A percentile compares a stretch with the other conserved stretches of the same genome.
phyloP scores from a whole-genome alignment of 176 grass and related monocot species.

The Guadua angustifolia region DNA sequence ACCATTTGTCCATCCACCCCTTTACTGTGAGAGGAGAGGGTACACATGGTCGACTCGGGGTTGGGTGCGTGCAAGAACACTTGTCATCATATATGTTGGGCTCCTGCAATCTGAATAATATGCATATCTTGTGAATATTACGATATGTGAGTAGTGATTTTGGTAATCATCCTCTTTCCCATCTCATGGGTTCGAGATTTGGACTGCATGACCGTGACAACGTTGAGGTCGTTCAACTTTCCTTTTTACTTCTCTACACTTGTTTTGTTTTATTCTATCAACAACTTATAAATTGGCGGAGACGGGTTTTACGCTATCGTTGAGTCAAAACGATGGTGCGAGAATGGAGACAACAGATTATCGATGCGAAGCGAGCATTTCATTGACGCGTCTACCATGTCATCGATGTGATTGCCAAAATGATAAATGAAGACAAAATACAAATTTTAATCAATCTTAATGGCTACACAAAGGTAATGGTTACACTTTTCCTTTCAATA shows the following conservation, averaged over 20 bases:
- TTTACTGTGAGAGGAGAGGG: no score
- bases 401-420: slow-evolving; percentile 67
- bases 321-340: slow-evolving; percentile 71
- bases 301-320: slow-evolving; percentile 68
- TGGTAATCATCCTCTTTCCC: slow-evolving; percentile 74
- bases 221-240: no score
- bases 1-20: slow-evolving; percentile 46
- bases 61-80: no score
- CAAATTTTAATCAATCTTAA: slow-evolving; percentile 73
- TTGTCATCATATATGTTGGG: no score
- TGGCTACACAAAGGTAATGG: slow-evolving; percentile 65
- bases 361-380: no score
- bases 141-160: slow-evolving; percentile 76
- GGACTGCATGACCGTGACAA: slow-evolving; percentile 57
- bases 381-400: slow-evolving; percentile 61
- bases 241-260: no score
- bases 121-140: no score
- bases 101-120: no score
- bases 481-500: no score
- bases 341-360: slow-evolving; percentile 71
- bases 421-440: slow-evolving; percentile 71
- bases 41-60: no score
- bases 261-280: no score
- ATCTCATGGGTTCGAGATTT: slow-evolving; percentile 79
- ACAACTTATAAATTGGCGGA: neutral